A percentile compares a stretch with the other conserved stretches of the same genome.
Evolutionary conservation across 768 basidiomycete species (phyloP).

Genomic region (Phylloporus sp.): DNA sequence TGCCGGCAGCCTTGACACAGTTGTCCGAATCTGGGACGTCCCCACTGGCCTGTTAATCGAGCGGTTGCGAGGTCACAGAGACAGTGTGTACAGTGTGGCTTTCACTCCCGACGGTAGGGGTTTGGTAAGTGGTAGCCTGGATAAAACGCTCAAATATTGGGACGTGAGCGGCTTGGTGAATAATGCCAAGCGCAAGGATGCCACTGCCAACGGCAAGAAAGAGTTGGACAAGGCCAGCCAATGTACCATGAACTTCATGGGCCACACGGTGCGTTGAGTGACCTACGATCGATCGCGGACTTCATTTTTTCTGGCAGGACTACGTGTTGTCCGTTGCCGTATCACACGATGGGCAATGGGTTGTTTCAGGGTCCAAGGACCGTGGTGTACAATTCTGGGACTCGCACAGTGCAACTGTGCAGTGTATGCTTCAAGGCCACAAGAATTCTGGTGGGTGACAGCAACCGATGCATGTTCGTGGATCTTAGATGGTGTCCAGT

Average conservation of each 20-base stretch:
- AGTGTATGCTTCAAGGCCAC: conserved; percentile 85
- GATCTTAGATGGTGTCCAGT: conserved; percentile 36
- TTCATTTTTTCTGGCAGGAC: conserved; percentile 39
- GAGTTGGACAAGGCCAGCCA: conserved; percentile 46
- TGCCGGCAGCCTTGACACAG: conserved; percentile 69
- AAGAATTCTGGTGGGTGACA: conserved; percentile 60
- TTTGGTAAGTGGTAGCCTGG: conserved; percentile 87
- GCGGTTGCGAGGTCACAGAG: conserved; percentile 70
- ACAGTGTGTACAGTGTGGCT: conserved; percentile 85
- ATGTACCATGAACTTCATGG: conserved; percentile 82
- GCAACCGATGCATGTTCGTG: background rate
- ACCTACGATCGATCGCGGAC: background rate
- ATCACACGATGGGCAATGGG: conserved; percentile 90
- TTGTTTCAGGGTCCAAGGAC: conserved; percentile 95
- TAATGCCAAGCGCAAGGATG: conserved; percentile 32
- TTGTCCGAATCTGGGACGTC: conserved; percentile 81
- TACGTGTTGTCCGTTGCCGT: conserved; percentile 75
- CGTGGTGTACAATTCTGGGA: conserved; percentile 96
- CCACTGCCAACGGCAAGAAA: conserved; percentile 43
- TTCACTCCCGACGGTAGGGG: conserved; percentile 90
- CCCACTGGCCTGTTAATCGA: conserved; percentile 63
- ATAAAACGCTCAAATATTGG: conserved; percentile 87
- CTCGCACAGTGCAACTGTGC: conserved; percentile 69
- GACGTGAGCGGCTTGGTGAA: conserved; percentile 48
- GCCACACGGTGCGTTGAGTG: conserved; percentile 67